A percentile compares a stretch with the other conserved stretches of the same genome.
Evolutionary conservation across 1,284 basidiomycete species (phyloP).

Genomic region (Boletellus deceptivus): DNA sequence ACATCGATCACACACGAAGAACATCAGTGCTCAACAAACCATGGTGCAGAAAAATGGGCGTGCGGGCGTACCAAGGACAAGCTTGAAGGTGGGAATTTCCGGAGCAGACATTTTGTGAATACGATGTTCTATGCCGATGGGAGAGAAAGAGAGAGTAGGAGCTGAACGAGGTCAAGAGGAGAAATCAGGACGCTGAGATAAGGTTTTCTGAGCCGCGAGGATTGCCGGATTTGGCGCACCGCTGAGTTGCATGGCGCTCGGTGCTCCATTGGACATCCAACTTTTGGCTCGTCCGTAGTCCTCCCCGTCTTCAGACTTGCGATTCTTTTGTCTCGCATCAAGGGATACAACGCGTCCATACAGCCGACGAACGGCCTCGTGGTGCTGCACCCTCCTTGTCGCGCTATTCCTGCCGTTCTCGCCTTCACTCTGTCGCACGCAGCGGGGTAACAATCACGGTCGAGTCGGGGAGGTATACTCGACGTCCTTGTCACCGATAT

Average conservation of each 20-base stretch:
- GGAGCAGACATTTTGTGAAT: slow-evolving; percentile 43
- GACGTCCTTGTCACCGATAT: background rate
- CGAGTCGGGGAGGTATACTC: slow-evolving; percentile 34
- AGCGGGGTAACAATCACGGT: slow-evolving; percentile 29
- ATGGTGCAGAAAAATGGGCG: background rate
- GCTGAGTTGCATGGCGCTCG: slow-evolving; percentile 8
- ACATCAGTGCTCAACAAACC: slow-evolving; percentile 28
- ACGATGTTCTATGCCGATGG: slow-evolving; percentile 23
- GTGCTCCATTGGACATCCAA: too few species aligned
- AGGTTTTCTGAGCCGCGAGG: slow-evolving; percentile 33
- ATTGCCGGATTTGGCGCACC: slow-evolving; percentile 26
- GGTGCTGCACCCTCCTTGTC: slow-evolving; percentile 52
- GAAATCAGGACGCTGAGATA: slow-evolving; percentile 38
- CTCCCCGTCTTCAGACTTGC: too few species aligned
- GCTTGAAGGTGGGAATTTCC: slow-evolving; percentile 91
- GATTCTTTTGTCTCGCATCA: too few species aligned
- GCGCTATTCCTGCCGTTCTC: slow-evolving; percentile 34
- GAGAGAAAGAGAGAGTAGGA: slow-evolving; percentile 11
- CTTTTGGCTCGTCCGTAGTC: too few species aligned
- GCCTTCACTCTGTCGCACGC: background rate
- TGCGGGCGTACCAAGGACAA: slow-evolving; percentile 82
- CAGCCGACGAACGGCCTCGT: slow-evolving; percentile 50
- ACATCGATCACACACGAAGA: slow-evolving; percentile 27
- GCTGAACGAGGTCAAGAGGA: slow-evolving; percentile 28
- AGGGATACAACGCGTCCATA: too few species aligned